Conservation (phyloP, 2,329 filamentous ascomycete genomes). For the Fusarium nematophilum region DNA sequence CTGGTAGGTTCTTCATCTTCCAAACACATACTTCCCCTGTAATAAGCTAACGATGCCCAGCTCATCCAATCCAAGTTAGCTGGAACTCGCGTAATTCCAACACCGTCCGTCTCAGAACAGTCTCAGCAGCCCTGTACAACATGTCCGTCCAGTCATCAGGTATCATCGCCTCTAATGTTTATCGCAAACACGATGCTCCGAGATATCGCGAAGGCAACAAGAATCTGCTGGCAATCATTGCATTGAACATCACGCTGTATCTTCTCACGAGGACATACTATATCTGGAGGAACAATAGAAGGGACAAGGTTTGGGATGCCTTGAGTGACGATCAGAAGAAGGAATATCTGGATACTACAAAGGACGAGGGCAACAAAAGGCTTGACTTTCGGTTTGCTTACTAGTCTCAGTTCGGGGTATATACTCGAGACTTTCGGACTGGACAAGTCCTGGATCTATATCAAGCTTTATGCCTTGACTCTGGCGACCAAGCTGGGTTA, state of each 20-base stretch:
- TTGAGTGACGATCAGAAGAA: conserved; percentile 2
- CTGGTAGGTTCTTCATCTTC: conserved; percentile 12
- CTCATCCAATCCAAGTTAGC: conserved; percentile 56
- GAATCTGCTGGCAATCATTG: conserved; percentile 58
- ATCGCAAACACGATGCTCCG: conserved; percentile 50
- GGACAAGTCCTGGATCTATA: no score
- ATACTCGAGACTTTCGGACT: no score
- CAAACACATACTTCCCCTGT: no score
- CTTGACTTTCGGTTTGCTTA: conserved; percentile 2
- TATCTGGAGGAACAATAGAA: background rate
- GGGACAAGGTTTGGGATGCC: conserved; percentile 1
- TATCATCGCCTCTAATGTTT: conserved; percentile 52
- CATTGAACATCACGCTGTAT: conserved; percentile 61
- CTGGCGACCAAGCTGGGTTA: no score
- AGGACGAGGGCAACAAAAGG: background rate
- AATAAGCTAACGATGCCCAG: background rate
- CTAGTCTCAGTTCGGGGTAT: background rate
- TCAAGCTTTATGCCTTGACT: no score
- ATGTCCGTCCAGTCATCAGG: conserved; percentile 48
- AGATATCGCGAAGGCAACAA: conserved; percentile 58
- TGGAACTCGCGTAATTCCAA: conserved; percentile 67
- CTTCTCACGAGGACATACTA: conserved; percentile 64
- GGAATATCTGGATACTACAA: background rate
- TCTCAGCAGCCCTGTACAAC: conserved; percentile 68
- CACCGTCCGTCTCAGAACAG: conserved; percentile 67